Conservation (phyloP, 345 rosid genomes). For the Erucastrum elatum region DNA sequence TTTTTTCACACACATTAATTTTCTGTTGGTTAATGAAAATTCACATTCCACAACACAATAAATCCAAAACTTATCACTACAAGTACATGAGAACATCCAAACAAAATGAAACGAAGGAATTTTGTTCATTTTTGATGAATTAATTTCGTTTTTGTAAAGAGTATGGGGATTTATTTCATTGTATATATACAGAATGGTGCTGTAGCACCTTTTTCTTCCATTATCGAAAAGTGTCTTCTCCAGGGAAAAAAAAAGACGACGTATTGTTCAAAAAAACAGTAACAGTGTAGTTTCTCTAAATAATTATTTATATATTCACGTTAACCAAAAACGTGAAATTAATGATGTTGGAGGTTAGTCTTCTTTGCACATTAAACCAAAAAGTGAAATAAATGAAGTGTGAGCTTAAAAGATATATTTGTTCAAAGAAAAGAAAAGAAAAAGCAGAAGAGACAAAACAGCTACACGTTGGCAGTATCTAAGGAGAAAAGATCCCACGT, state of each 20-base stretch:
- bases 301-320: neutral
- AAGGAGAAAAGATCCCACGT: slow-evolving; percentile 3
- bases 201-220: neutral
- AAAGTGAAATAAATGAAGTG: slow-evolving; percentile 8
- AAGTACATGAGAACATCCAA: neutral
- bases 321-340: neutral
- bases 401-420: neutral
- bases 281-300: neutral
- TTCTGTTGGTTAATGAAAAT: neutral
- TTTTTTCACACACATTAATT: neutral
- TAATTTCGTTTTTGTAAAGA: neutral
- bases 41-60: neutral
- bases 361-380: neutral
- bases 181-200: neutral
- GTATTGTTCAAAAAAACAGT: neutral
- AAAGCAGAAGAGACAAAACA: slow-evolving; percentile 33
- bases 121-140: neutral
- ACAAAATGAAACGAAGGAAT: neutral
- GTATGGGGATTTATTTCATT: neutral
- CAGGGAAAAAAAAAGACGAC: neutral
- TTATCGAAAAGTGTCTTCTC: neutral
- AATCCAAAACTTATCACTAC: neutral
- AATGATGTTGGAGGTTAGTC: neutral
- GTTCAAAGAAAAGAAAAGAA: neutral
- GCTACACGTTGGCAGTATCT: slow-evolving; percentile 30